These are phyloP conservation scores for Sergeia podlipaevii DNA, from an alignment of 208 protist genomes.

Conservation along the genomic window DNA sequence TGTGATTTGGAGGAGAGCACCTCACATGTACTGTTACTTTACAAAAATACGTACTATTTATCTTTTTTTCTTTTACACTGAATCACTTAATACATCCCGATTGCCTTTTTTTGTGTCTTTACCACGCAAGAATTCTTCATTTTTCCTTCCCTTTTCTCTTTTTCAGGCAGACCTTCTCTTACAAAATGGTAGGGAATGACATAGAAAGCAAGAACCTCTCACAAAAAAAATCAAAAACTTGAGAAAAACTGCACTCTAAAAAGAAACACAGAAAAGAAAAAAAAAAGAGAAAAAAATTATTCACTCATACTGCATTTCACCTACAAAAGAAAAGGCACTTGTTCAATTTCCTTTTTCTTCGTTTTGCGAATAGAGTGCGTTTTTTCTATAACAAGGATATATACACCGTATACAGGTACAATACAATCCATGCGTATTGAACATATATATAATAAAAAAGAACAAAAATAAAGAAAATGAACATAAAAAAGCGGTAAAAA, in stretches of 20 bases:
- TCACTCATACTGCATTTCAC: neutral
- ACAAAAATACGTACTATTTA: too few species aligned
- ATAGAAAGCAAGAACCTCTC: too few species aligned
- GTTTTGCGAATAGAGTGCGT: neutral
- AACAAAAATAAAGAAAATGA: slow-evolving; percentile 15
- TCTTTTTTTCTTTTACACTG: too few species aligned
- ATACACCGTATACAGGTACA: neutral
- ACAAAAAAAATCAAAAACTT: too few species aligned
- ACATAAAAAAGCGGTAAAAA: slow-evolving; percentile 16
- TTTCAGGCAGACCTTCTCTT: too few species aligned
- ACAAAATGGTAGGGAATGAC: too few species aligned
- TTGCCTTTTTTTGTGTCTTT: too few species aligned
- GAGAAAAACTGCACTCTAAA: slow-evolving; percentile 7
- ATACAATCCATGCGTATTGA: slow-evolving; percentile 4
- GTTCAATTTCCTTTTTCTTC: neutral
- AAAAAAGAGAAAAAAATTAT: slow-evolving; percentile 19
- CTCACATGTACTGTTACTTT: too few species aligned
- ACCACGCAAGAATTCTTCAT: too few species aligned
- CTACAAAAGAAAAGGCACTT: slow-evolving; percentile 10
- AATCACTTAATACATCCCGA: too few species aligned
- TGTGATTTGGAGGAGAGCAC: too few species aligned
- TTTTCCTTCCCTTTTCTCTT: too few species aligned
- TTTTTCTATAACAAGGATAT: slow-evolving; percentile 5
- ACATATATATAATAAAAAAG: slow-evolving; percentile 1
- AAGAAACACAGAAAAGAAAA: slow-evolving; percentile 18